Evolutionary conservation across 169 alveolate species (phyloP).

Genomic region (Cyclospora cayetanensis): DNA sequence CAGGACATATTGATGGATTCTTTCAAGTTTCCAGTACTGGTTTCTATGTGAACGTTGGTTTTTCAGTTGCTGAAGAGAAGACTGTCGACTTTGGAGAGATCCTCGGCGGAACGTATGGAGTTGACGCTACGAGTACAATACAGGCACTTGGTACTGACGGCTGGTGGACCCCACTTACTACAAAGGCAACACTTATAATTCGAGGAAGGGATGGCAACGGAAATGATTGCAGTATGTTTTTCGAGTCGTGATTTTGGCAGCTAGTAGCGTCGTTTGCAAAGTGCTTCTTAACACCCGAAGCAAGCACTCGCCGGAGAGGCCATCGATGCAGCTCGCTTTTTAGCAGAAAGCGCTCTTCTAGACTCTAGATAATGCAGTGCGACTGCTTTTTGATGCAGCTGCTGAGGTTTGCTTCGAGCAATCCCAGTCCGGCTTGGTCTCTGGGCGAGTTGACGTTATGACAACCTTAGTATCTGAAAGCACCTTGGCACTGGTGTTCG

Average conservation of each 20-base stretch:
- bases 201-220: conserved; percentile 60
- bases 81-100: conserved; percentile 45
- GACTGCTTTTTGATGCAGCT: neutral
- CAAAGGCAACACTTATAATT: conserved; percentile 25
- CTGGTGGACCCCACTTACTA: conserved; percentile 65
- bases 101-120: conserved; percentile 49
- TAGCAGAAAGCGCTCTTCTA: no score
- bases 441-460: neutral
- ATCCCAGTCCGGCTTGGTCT: conserved; percentile 23
- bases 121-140: conserved; percentile 37
- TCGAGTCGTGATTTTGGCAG: neutral
- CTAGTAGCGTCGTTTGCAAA: no score
- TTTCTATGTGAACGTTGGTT: no score
- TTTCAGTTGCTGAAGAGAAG: conserved; percentile 59
- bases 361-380: neutral
- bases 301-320: no score
- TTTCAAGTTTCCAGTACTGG: no score
- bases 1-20: no score
- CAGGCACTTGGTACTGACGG: conserved; percentile 44
- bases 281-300: neutral
- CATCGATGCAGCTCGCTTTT: no score
- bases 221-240: conserved; percentile 30
- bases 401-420: conserved; percentile 49
- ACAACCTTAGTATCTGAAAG: conserved; percentile 6
- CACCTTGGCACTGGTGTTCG: conserved; percentile 5